A percentile compares a stretch with the other conserved stretches of the same genome.
Conservation (phyloP, 2,329 filamentous ascomycete genomes). For the Alternaria panax region DNA sequence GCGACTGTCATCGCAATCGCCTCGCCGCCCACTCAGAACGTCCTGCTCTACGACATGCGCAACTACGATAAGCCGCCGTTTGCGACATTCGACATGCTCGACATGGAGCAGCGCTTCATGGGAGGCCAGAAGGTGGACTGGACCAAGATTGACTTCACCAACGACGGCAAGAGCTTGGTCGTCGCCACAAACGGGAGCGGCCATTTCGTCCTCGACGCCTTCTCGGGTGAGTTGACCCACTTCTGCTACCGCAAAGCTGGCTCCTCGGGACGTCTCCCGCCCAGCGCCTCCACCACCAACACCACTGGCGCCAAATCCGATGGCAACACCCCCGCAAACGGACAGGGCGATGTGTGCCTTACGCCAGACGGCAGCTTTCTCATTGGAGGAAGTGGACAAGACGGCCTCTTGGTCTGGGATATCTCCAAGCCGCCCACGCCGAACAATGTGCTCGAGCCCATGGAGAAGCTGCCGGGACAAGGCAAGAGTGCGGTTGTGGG, state of each 20-base stretch:
- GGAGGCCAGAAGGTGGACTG: constrained; percentile 68
- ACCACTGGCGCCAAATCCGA: constrained; percentile 62
- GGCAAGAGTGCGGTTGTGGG: constrained; percentile 76
- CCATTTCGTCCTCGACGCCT: constrained; percentile 93
- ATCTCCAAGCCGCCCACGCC: constrained; percentile 61
- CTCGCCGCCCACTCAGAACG: constrained; percentile 76
- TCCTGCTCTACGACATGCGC: constrained; percentile 90
- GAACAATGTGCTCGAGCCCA: constrained; percentile 68
- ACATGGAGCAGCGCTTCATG: constrained; percentile 61
- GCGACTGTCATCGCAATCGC: constrained; percentile 91
- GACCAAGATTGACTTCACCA: constrained; percentile 94
- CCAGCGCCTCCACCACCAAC: constrained; percentile 54
- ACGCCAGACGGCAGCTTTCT: constrained; percentile 89
- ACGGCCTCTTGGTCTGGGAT: constrained; percentile 88
- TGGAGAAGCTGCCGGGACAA: constrained; percentile 67
- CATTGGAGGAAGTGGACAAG: constrained; percentile 74
- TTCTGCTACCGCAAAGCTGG: constrained; percentile 65
- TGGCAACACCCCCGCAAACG: constrained; percentile 44
- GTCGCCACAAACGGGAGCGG: constrained; percentile 83
- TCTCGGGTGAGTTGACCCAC: constrained; percentile 79
- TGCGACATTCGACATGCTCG: constrained; percentile 79
- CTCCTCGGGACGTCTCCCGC: constrained; percentile 55
- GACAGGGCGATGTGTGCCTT: constrained; percentile 82
- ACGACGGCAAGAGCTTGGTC: constrained; percentile 88
- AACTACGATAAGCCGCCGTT: constrained; percentile 95